Conservation (phyloP, 2,329 filamentous ascomycete genomes). For the Ceratocystis eucalypticola region DNA sequence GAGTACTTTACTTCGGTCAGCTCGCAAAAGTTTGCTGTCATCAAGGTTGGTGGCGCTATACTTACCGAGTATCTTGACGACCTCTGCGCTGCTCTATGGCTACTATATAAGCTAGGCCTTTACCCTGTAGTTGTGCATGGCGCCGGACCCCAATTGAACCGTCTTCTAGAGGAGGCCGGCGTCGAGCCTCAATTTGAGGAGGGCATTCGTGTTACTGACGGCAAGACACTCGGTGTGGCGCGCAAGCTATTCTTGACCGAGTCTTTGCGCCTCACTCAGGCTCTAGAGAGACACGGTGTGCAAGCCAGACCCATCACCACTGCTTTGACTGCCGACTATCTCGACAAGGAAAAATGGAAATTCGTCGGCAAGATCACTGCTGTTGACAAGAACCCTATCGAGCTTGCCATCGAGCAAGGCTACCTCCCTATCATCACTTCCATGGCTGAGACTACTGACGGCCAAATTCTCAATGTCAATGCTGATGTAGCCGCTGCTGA, state of each 20-base stretch:
- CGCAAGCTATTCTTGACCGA: constrained; percentile 89
- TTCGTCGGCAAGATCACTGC: constrained; percentile 89
- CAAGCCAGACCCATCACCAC: constrained; percentile 80
- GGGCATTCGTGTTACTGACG: constrained; percentile 89
- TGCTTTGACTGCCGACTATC: constrained; percentile 84
- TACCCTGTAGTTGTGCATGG: constrained; percentile 95
- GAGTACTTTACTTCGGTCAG: constrained; percentile 95
- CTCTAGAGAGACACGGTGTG: constrained; percentile 79
- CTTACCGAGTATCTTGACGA: constrained; percentile 88
- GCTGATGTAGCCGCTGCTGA: constrained; percentile 93
- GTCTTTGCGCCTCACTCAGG: constrained; percentile 83
- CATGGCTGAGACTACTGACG: constrained; percentile 86
- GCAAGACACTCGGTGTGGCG: constrained; percentile 82
- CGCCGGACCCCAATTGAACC: constrained; percentile 88
- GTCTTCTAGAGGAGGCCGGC: constrained; percentile 73
- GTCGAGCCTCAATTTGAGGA: constrained; percentile 94
- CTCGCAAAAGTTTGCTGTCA: constrained; percentile 93
- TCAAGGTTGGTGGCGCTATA: constrained; percentile 95
- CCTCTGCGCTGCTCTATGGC: constrained; percentile 74
- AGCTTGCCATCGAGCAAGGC: constrained; percentile 78
- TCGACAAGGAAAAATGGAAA: constrained; percentile 93
- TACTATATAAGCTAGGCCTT: constrained; percentile 86
- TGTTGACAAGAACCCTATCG: constrained; percentile 80
- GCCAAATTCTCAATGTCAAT: constrained; percentile 92
- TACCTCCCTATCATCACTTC: constrained; percentile 90